These are phyloP conservation scores for Thraustochytrium striatum DNA, from an alignment of 352 stramenopile species.

Conservation along the genomic window DNA sequence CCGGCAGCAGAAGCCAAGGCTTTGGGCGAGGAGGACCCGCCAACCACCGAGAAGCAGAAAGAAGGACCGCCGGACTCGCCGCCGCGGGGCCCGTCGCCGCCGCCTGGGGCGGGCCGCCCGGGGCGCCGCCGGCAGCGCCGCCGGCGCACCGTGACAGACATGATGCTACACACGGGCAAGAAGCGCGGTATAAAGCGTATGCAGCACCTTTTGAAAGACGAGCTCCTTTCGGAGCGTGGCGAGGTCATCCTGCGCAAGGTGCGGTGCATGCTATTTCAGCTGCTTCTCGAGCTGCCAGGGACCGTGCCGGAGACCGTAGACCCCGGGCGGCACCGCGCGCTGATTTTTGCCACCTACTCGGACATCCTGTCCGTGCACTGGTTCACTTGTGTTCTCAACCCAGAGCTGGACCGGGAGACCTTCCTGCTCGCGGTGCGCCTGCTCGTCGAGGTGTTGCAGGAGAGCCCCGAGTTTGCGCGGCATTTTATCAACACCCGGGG, in stretches of 20 bases:
- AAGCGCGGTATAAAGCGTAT: not conserved
- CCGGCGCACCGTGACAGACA: constrained; percentile 20
- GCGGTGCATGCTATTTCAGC: constrained; percentile 35
- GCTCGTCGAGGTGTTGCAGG: constrained; percentile 31
- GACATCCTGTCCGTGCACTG: constrained; percentile 46
- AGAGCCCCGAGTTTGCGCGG: constrained; percentile 26
- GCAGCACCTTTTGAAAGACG: not conserved
- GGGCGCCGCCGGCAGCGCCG: not conserved
- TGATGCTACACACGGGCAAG: constrained; percentile 15
- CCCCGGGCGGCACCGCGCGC: not conserved
- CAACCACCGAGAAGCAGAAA: not conserved
- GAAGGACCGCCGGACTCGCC: not conserved
- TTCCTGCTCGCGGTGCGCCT: constrained; percentile 24
- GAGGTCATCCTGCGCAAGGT: constrained; percentile 29
- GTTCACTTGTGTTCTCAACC: constrained; percentile 13
- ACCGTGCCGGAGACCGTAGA: not conserved
- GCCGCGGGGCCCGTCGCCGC: not conserved
- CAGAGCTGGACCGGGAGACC: constrained; percentile 9
- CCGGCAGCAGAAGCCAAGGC: not conserved
- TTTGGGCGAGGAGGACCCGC: too few relatives aligned
- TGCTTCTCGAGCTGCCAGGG: constrained; percentile 28
- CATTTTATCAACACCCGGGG: constrained; percentile 27
- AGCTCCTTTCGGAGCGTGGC: constrained; percentile 16
- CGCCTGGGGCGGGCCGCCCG: not conserved
- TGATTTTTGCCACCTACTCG: constrained; percentile 12